Base-by-base conservation (phyloP, 2,329 filamentous ascomycete genomes). In the Aspergillus novoparasiticus region DNA sequence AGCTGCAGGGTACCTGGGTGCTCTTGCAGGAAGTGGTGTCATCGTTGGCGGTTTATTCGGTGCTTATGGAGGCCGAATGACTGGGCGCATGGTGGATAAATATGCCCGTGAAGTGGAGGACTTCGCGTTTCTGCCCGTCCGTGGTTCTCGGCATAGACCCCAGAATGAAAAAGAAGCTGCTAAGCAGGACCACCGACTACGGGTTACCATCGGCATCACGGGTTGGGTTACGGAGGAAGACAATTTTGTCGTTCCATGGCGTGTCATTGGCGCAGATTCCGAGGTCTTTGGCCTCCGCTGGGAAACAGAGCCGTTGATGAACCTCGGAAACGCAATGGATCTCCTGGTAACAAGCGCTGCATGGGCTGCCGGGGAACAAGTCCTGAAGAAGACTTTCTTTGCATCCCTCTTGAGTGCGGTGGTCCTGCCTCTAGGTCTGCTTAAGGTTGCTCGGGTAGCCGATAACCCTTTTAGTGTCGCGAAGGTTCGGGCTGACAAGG, bases 41-140 rank as follows among this genome's bases (percentile, higher is more conserved):
- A 82, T 93, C 48, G 90, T 97, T 34, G 94, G 94, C 19, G 88
- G 90, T 43, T 81, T 98, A 45, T 97, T 98, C 72, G 95, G 95
- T 10, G 92, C 95, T n/a, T 97, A 96, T 73, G 91, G 91, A 50
- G 89, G 90, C 1, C 87, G 89, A 41, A 94, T 96, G 84, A 91
- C 91, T 0, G 88, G 89, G 58, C 90, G 93, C 75, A 92, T 94
- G 84, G 91, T 97, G 84, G 92, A 97, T 67, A 84, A 89, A n/a
- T 96, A 96, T 75, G 86, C 90, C 12, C 89, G 88, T 69, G 93
- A 97, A 67, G 89, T 98, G 19, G 88, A 92, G 70, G 94, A 98
- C 73, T 96, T 97, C 76, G 92, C 88, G 0, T 92, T 98, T 71
- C 79, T 97, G 12, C 91, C 93, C 0, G 82, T 96, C 19, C 86